Conservation (phyloP, 805 yeast genomes). For the Naumovozyma baii region DNA sequence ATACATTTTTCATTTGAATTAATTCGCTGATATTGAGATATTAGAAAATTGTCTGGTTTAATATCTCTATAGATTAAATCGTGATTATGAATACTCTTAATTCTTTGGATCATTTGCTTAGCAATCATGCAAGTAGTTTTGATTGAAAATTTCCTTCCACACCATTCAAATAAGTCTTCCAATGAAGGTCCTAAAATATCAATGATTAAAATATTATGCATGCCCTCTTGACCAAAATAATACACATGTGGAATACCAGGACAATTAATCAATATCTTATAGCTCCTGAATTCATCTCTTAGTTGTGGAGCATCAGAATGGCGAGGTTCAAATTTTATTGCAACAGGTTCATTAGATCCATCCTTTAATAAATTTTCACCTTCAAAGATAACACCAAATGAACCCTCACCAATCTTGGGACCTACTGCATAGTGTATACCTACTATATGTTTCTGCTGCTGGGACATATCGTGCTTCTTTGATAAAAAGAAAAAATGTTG, state of each 20-base stretch:
- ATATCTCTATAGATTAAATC: constrained; percentile 73
- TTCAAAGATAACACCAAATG: constrained; percentile 77
- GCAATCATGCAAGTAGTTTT: constrained; percentile 69
- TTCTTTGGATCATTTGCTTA: constrained; percentile 64
- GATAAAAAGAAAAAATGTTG: no score
- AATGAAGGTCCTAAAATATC: constrained; percentile 73
- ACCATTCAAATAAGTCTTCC: constrained; percentile 82
- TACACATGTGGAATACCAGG: constrained; percentile 76
- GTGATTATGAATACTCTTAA: constrained; percentile 66
- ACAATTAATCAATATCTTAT: constrained; percentile 57
- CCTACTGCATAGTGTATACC: constrained; percentile 67
- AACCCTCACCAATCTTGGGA: constrained; percentile 79
- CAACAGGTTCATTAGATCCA: constrained; percentile 37
- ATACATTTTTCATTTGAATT: constrained; percentile 12
- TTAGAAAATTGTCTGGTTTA: constrained; percentile 73
- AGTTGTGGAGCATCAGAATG: constrained; percentile 78
- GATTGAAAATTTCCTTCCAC: constrained; percentile 63
- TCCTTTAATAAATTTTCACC: constrained; percentile 53
- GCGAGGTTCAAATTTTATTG: constrained; percentile 73
- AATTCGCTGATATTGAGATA: constrained; percentile 30
- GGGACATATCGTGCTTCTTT: background rate
- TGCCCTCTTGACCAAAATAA: constrained; percentile 79
- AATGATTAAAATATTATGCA: constrained; percentile 66
- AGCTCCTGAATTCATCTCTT: constrained; percentile 72
- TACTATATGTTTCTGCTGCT: constrained; percentile 30